Evolutionary conservation across 2,329 filamentous ascomycete species (phyloP), one percentile per base, ranked within the genome.

Genomic region (Neurospora sp.): DNA sequence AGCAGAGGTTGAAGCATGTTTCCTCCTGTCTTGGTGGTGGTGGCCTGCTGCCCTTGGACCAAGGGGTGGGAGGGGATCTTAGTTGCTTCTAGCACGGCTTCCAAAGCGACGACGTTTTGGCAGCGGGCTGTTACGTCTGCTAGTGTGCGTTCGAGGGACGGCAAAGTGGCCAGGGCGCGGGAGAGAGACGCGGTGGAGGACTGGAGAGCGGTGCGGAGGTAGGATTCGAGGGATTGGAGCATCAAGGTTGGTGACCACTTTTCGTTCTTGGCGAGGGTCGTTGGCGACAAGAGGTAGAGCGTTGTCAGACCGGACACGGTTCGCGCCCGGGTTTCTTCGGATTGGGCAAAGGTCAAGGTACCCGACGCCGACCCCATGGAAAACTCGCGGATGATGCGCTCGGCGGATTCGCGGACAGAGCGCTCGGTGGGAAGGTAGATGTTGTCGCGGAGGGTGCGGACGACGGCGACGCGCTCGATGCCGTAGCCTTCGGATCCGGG

Each of bases 51-150:
- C 28, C 74, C 71, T 3, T 81, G 79, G 2, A 95, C 78, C 0
- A 92, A 81, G 0, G 92, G 90, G 75, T 97, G 92, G 0, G 79
- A 62, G 0, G 93, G 92, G 0, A 90, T 83, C 73, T 88, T 90
- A 2, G 88, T 89, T 3, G 84, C 83, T 67, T 88, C 87, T 6
- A 98, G 87, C 2, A 97, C 86, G 1, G 89, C 83, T 81, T 97
- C 93, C 2, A 98, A 83, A 0, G 93, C 92, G n/a, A 97, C 89
- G 46, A 98, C 88, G 76, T 96, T 97, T 78, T 97, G 94, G 77
- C 95, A 97, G 66, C 92, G 87, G 5, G 90, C 88, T 6, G 92
- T 91, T 28, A 97, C 88, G 76, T 98, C 96, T 17, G 88, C 83
- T 1, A 98, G 84, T 0, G 93, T 91, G 68, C 92, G 87, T 66